Conservation (phyloP, 257 asterid species). For the Fraxinus excelsior region DNA sequence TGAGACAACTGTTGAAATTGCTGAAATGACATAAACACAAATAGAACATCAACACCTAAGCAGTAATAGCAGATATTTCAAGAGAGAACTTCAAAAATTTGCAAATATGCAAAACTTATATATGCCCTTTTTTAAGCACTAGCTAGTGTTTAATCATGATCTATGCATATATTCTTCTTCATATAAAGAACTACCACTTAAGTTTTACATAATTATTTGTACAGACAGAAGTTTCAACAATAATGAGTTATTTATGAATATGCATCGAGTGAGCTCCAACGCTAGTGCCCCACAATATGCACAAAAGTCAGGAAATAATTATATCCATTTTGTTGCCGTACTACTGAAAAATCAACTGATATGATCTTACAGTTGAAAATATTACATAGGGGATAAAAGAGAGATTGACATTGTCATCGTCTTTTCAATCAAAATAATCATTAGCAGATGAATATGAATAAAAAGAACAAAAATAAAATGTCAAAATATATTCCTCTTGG, state of each 20-base stretch:
- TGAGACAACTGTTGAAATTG: constrained; percentile 83
- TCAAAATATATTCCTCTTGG: neutral
- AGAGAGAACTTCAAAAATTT: neutral
- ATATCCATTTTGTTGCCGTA: neutral
- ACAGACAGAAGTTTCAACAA: neutral
- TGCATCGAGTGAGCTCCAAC: neutral
- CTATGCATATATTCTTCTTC: neutral
- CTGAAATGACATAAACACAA: constrained; percentile 39
- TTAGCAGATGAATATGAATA: neutral
- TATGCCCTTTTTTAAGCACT: neutral
- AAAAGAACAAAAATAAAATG: neutral
- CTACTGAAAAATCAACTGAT: neutral
- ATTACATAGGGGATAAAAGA: neutral
- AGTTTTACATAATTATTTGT: neutral
- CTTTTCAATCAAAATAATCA: neutral
- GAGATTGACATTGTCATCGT: neutral
- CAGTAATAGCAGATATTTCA: neutral
- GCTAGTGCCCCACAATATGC: neutral
- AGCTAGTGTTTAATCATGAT: neutral
- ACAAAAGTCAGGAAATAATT: neutral
- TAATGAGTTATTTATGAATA: neutral
- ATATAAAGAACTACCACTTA: neutral
- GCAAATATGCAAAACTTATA: neutral
- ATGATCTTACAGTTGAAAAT: neutral
- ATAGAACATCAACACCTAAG: constrained; percentile 4